Evolutionary conservation across 352 stramenopile species (phyloP), one percentile per base, ranked within the genome.

Genomic region (Pythium chondricola): DNA sequence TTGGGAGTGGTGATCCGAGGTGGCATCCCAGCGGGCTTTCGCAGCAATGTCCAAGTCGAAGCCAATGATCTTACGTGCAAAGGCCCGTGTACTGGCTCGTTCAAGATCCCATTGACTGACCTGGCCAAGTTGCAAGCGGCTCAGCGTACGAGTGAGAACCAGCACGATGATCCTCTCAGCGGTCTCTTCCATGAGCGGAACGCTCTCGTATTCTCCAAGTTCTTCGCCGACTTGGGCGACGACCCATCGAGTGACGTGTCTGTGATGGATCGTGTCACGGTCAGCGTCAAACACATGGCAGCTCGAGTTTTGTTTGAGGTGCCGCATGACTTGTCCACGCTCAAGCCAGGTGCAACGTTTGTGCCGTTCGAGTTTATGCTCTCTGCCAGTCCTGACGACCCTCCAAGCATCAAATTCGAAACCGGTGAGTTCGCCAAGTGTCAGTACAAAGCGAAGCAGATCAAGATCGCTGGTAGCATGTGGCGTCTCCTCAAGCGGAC

Each of bases 371-470:
- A 63, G 16, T 56, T 88, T 35, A 61, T 61, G 3, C 49, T 88
- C 10, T 61, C 69, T 21, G 86, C 75, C 1, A 61, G 70, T 50
- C 49, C 70, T 13, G 61, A 60, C 2, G 61, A 74, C 7, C 50
- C 64, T 1, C 74, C 78, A 2, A 69, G 57, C 18, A 39, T 90
- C 2, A 65, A 62, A 16, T 48, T 90, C 11, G 71, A 85, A 31
- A 86, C 75, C 0, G 75, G 75, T 9, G 63, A 74, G 31, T 85
- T 85, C 39, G 67, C 73, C 25, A 90, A 90, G 48, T 86, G 67
- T 3, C 69, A 84, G 42, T 85, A 85, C 61, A 72, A 74, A 27
- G 70, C 67, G 8, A 69, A 90, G 27, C 59, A 54, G 4, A 58
- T 90, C 20, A 64, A 66, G 8, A 47, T 83, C 21, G 73, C 61